phyloP scores from a whole-genome alignment of 2,329 filamentous ascomycete genomes.

The Sclerotinia trifoliorum region DNA sequence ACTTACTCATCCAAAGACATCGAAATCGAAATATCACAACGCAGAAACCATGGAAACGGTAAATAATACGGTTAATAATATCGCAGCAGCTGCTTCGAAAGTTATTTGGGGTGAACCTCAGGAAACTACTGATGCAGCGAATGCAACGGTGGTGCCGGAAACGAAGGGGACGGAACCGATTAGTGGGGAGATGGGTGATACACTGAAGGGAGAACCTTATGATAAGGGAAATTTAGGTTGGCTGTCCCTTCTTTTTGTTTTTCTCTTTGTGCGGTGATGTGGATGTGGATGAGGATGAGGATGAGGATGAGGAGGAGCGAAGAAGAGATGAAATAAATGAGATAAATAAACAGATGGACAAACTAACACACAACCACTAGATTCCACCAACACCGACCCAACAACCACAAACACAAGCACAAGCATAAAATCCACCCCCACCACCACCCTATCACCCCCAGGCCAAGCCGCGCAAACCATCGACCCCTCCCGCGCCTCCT shows the following conservation, averaged over 20 bases:
- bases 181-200: conserved; percentile 67
- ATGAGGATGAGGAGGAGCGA: neutral
- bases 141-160: neutral
- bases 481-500: neutral
- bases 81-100: conserved; percentile 47
- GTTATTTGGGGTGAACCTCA: conserved; percentile 44
- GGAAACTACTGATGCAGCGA: conserved; percentile 23
- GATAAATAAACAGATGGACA: too few relatives aligned
- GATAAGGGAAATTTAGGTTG: conserved; percentile 67
- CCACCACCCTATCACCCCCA: neutral
- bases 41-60: conserved; percentile 59
- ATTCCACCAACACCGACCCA: neutral
- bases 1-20: neutral
- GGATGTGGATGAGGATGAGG: neutral
- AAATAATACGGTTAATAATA: conserved; percentile 58
- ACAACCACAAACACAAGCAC: neutral
- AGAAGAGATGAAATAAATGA: neutral
- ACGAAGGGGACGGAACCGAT: conserved; percentile 60
- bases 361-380: neutral
- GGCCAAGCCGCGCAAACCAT: neutral
- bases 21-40: neutral
- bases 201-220: conserved; percentile 68
- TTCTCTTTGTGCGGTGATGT: neutral
- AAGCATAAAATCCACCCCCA: neutral
- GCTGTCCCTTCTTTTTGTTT: neutral